phyloP scores from a whole-genome alignment of 176 grass and related monocot genomes.

The Aegilops speltoides region DNA sequence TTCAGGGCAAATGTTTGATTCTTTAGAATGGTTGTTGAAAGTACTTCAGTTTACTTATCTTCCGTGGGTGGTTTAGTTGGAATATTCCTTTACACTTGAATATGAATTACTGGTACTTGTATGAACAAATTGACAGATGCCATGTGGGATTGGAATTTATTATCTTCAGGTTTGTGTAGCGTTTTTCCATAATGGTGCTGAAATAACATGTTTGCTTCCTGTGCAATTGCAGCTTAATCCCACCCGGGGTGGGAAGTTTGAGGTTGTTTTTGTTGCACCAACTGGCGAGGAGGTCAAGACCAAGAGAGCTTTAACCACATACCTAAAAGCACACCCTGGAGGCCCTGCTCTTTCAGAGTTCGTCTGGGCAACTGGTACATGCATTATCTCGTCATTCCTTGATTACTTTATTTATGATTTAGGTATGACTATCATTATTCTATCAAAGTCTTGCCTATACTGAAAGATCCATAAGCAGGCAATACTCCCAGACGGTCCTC shows the following conservation, averaged over 20 bases:
- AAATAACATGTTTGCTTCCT: not conserved
- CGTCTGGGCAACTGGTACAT: slow-evolving; percentile 75
- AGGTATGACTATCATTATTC: slow-evolving; percentile 8
- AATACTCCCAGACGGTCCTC: slow-evolving; percentile 85
- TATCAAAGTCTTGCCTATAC: slow-evolving; percentile 3
- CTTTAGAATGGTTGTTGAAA: not conserved
- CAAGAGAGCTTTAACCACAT: slow-evolving; percentile 70
- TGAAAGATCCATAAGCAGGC: slow-evolving; percentile 62
- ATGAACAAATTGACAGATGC: not conserved
- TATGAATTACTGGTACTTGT: not conserved
- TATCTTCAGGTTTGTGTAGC: not conserved
- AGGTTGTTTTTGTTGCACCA: slow-evolving; percentile 71
- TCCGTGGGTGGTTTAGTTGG: not conserved
- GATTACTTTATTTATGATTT: not conserved
- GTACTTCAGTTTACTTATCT: not conserved
- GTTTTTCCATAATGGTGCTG: not conserved
- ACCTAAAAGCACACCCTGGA: slow-evolving; percentile 63
- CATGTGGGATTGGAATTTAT: not conserved
- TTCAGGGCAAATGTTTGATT: not conserved
- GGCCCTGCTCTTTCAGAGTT: slow-evolving; percentile 75
- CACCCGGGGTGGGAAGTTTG: slow-evolving; percentile 51
- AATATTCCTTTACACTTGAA: not conserved
- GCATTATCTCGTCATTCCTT: slow-evolving; percentile 18
- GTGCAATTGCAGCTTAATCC: slow-evolving; percentile 43
- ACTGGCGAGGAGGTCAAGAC: slow-evolving; percentile 88